Base-by-base conservation (phyloP, 805 yeast genomes). In the Pichia californica region DNA sequence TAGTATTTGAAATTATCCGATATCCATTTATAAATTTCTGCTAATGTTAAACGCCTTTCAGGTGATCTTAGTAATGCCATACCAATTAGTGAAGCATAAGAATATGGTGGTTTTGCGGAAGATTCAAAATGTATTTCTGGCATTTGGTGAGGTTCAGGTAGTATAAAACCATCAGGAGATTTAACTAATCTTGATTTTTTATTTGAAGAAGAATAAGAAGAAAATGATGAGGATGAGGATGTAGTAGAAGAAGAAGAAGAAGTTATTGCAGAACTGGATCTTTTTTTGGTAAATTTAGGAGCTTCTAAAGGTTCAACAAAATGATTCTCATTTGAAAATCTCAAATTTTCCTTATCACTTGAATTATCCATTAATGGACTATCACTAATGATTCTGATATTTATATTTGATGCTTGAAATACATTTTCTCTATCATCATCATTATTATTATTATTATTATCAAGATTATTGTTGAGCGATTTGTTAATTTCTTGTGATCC, bases 11-110 rank as follows among this genome's bases (percentile, higher is more conserved):
- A 91, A 30, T 94, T 83, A 36, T 79, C 79, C 8, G 93, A 79
- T 35, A 91, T 93, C 99, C 99, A 91, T 53, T 70, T 73, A 67
- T 91, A 91, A 33, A 91, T 93, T 56, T 88, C 96, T 0, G 93
- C 74, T 41, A 84, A 64, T 3, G 94, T 84, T 32, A 88, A 70
- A 49, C 81, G 81, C 37, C 83, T 73, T 14, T 69, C 73, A 1
- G 81, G 80, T n/a, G 95, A 79, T 48, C 93, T 77, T 51, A 91
- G 67, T 38, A 91, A 85, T 2, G 98, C 91, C 83, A 91, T 81
- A 2, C 96, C 96, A 50, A 91, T 91, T 47, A 91, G 71, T 41
- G 88, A 82, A 4, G 99, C 99, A 59, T 91, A 91, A 6, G 96
- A 87, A 61, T 81, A 89, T 0, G 96, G 96, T 2, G 99, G 99